These are phyloP conservation scores for Schizophyllum commune DNA, from an alignment of 1,284 basidiomycete species.

Conservation along the genomic window DNA sequence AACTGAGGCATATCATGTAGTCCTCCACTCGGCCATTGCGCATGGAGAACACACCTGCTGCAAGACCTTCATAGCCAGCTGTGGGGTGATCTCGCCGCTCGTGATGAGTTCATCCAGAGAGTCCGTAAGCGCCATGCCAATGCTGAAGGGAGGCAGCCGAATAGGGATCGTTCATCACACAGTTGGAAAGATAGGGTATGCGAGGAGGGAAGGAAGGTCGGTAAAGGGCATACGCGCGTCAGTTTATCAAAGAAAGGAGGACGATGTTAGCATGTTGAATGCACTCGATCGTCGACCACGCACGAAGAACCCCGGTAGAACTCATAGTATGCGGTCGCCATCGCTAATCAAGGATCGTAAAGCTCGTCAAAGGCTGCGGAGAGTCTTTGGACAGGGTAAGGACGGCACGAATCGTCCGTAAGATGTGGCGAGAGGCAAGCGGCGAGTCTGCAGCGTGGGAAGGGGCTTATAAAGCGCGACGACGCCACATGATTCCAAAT, in stretches of 20 bases:
- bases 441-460: not conserved
- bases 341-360: constrained; percentile 16
- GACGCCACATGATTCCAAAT: not conserved
- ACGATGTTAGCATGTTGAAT: not conserved
- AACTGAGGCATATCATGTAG: constrained; percentile 47
- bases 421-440: not conserved
- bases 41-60: constrained; percentile 65
- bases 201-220: no score
- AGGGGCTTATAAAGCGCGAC: not conserved
- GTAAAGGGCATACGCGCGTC: no score
- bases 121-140: constrained; percentile 96
- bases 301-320: constrained; percentile 87
- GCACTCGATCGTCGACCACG: constrained; percentile 22
- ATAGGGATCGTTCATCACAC: not conserved
- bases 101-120: constrained; percentile 98
- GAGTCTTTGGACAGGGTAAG: no score
- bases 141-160: constrained; percentile 40
- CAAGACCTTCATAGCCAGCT: constrained; percentile 94
- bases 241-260: not conserved
- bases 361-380: no score
- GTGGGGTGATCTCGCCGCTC: constrained; percentile 93
- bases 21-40: not conserved
- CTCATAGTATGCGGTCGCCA: constrained; percentile 84
- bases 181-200: no score
- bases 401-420: not conserved